Percentiles rank a stretch among this genome's conserved stretches.
phyloP scores from a whole-genome alignment of 768 basidiomycete species.

The Tremella fuciformis region DNA sequence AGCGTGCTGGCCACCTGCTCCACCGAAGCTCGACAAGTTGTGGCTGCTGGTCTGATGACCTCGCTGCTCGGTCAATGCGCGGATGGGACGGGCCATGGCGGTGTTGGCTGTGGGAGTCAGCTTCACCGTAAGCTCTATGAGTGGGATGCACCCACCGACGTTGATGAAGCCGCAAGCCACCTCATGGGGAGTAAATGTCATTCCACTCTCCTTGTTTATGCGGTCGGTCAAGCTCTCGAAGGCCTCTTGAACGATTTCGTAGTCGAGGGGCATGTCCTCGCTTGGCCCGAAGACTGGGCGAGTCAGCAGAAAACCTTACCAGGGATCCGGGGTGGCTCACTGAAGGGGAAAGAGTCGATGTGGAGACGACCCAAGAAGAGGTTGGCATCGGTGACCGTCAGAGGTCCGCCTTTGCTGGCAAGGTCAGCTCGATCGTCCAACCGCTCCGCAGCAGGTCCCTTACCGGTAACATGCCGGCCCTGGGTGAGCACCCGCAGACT shows the following conservation, averaged over 20 bases:
- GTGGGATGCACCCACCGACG: slow-evolving; percentile 57
- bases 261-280: slow-evolving; percentile 79
- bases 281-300: slow-evolving; percentile 77
- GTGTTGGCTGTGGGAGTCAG: slow-evolving; percentile 62
- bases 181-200: slow-evolving; percentile 56
- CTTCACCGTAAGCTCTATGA: not conserved
- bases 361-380: slow-evolving; percentile 81
- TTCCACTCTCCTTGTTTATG: slow-evolving; percentile 59
- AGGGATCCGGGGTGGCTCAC: no score
- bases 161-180: slow-evolving; percentile 72
- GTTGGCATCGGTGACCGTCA: slow-evolving; percentile 92
- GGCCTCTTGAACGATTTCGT: slow-evolving; percentile 63
- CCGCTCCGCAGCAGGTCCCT: slow-evolving; percentile 51
- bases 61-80: slow-evolving; percentile 81
- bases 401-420: slow-evolving; percentile 69
- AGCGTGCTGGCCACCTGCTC: slow-evolving; percentile 49
- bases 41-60: slow-evolving; percentile 80
- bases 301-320: no score
- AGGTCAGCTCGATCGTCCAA: no score
- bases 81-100: slow-evolving; percentile 89
- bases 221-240: slow-evolving; percentile 67
- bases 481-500: slow-evolving; percentile 88
- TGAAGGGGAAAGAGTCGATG: slow-evolving; percentile 74
- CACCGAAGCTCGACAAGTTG: slow-evolving; percentile 46
- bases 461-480: slow-evolving; percentile 82